Evolutionary conservation across 306 rosid species (phyloP).

Genomic region (Inga leiocalycina): DNA sequence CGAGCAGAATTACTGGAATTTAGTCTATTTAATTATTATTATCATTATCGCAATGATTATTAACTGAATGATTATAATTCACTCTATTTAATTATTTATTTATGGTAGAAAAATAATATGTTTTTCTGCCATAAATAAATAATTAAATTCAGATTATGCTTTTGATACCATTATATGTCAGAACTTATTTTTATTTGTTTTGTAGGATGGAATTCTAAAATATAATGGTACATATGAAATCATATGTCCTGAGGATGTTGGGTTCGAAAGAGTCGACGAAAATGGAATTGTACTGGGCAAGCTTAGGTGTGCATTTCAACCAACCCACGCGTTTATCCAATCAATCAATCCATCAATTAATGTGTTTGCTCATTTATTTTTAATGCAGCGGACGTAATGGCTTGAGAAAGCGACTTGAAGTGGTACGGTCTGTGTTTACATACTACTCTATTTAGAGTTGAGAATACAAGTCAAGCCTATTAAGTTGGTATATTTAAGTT

Average conservation of each 20-base stretch:
- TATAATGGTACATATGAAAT: slow-evolving; percentile 91
- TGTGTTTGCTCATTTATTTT: background rate
- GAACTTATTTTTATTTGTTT: background rate
- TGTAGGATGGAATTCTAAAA: slow-evolving; percentile 96
- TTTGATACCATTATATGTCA: background rate
- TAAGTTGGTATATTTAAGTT: too few relatives aligned
- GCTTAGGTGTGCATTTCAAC: slow-evolving; percentile 68
- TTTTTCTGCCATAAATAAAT: too few relatives aligned
- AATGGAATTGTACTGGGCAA: slow-evolving; percentile 97
- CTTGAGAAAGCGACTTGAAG: slow-evolving; percentile 70
- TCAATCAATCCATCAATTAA: too few relatives aligned
- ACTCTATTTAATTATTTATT: too few relatives aligned
- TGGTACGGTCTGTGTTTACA: slow-evolving; percentile 49
- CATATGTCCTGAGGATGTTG: slow-evolving; percentile 89
- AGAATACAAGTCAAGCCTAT: too few relatives aligned
- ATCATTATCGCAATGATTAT: too few relatives aligned
- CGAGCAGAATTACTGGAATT: background rate
- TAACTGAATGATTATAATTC: too few relatives aligned
- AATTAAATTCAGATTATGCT: background rate
- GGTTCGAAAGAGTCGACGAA: slow-evolving; percentile 72
- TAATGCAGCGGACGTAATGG: slow-evolving; percentile 93
- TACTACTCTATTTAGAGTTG: background rate
- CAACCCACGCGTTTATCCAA: too few relatives aligned
- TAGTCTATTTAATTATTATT: too few relatives aligned
- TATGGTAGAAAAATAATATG: too few relatives aligned